Evolutionary conservation across 371 early-diverging fungal genomes (phyloP), one percentile per base, ranked within the genome.

Genomic region (Mucor racemosus): DNA sequence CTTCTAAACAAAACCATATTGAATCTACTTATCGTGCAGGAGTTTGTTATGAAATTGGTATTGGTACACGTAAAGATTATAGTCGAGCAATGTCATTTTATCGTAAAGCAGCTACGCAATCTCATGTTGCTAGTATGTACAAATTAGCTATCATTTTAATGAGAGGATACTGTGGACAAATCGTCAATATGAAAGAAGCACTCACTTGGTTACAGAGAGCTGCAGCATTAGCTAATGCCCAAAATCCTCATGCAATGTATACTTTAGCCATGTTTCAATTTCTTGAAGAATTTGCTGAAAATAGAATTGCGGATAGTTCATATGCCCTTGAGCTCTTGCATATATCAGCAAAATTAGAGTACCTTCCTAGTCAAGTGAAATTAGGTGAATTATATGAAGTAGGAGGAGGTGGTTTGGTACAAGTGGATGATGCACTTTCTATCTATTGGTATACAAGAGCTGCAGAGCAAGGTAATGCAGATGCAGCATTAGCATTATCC

Each of bases 391-490:
- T 91, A 64, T 97, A 95, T 75, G 98, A 99, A 78, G 90, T 94
- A 64, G 99, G 98, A 5, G 79, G 81, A 5, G 78, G 94, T 58
- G 26, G 50, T 5, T 88, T 86, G 3, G 90, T 92, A 46, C 86
- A 91, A 0, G 80, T 91, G 1, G 95, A 97, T 64, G 90, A 97
- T 5, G 84, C 90, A 14, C 77, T 88, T 33, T 95, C 95, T n/a
- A 95, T 99, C 65, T 92, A 91, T 15, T 99, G 98, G 97, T 97
- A 97, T 80, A 91, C 95, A 26, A 84, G 85, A 5, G 93, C 97
- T 0, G 95, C 96, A 6, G 88, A 95, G 58, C 86, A 90, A 71
- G 92, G 92, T 0, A 86, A 93, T 70, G 81, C 92, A 5, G 92
- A 94, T 44, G 90, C 89, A 5, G 91, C 94, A 67, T 73, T 95